phyloP scores from a whole-genome alignment of 306 rosid species.

The Quercus bicolor region DNA sequence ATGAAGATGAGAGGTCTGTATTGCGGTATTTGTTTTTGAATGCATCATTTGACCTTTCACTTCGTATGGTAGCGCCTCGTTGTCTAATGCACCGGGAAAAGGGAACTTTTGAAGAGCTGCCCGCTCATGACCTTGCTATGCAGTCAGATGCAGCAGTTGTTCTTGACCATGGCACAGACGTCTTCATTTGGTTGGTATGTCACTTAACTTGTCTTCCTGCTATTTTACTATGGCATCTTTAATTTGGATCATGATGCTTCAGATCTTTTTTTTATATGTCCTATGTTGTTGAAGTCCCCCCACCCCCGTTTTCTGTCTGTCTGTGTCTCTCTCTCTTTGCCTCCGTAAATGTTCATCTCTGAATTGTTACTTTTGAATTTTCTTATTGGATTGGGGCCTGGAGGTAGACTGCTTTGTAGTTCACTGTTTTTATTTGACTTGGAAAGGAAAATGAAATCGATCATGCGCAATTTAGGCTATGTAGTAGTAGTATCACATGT shows the following conservation, averaged over 20 bases:
- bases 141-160: slow-evolving; percentile 94
- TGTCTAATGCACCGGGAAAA: slow-evolving; percentile 94
- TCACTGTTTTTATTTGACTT: background rate
- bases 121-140: slow-evolving; percentile 94
- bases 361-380: background rate
- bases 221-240: background rate
- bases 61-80: slow-evolving; percentile 94
- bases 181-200: slow-evolving; percentile 95
- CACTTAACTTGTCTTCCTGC: slow-evolving; percentile 8
- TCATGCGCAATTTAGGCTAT: background rate
- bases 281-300: background rate
- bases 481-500: background rate
- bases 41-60: slow-evolving; percentile 86
- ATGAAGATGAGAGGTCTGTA: slow-evolving; percentile 95
- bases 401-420: background rate
- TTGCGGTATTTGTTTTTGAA: slow-evolving; percentile 79
- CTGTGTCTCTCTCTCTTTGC: background rate
- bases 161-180: slow-evolving; percentile 90
- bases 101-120: slow-evolving; percentile 89
- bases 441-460: background rate
- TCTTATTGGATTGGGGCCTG: background rate
- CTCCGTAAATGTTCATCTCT: no score
- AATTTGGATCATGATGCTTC: background rate
- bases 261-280: background rate
- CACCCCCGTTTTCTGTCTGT: background rate